A percentile compares a stretch with the other conserved stretches of the same genome.
These are phyloP conservation scores for Suhomyces sp. DNA, from an alignment of 805 yeast genomes.

Conservation along the genomic window DNA sequence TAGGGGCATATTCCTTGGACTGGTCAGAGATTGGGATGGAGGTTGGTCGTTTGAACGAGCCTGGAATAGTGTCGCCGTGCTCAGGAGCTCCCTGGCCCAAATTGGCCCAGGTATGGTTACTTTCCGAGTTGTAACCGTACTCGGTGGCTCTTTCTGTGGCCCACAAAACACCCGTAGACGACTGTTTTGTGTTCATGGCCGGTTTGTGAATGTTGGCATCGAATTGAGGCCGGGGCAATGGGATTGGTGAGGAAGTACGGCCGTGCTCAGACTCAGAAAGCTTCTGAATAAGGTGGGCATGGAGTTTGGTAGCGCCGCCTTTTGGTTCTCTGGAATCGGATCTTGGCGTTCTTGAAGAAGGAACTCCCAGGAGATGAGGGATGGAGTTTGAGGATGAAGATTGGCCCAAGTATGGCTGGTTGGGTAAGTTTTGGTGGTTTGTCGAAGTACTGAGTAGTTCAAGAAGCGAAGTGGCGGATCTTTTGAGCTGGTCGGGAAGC, in stretches of 20 bases:
- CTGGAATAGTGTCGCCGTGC: slow-evolving; percentile 56
- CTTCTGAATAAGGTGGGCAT: slow-evolving; percentile 24
- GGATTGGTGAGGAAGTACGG: slow-evolving; percentile 46
- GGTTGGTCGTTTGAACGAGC: slow-evolving; percentile 54
- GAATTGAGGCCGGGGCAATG: slow-evolving; percentile 47
- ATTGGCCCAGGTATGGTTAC: slow-evolving; percentile 49
- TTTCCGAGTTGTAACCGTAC: slow-evolving; percentile 47
- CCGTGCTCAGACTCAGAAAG: slow-evolving; percentile 33
- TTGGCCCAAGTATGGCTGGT: not conserved
- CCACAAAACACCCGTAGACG: slow-evolving; percentile 65
- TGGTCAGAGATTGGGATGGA: slow-evolving; percentile 45
- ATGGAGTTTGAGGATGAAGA: not conserved
- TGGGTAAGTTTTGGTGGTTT: not conserved
- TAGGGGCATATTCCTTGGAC: slow-evolving; percentile 57
- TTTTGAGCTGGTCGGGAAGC: slow-evolving; percentile 37
- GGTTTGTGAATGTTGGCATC: slow-evolving; percentile 49
- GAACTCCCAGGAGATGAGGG: slow-evolving; percentile 5
- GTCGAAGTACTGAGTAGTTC: slow-evolving; percentile 23
- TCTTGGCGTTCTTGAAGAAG: slow-evolving; percentile 25
- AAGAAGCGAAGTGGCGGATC: slow-evolving; percentile 38
- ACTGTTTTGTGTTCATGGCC: slow-evolving; percentile 55
- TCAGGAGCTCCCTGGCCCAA: slow-evolving; percentile 67
- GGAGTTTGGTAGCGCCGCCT: slow-evolving; percentile 3
- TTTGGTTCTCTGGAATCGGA: not conserved
- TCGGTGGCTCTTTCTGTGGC: slow-evolving; percentile 59